A percentile compares a stretch with the other conserved stretches of the same genome.
phyloP scores from a whole-genome alignment of 1,139 yeast species.

The Suhomyces ambrosiae region DNA sequence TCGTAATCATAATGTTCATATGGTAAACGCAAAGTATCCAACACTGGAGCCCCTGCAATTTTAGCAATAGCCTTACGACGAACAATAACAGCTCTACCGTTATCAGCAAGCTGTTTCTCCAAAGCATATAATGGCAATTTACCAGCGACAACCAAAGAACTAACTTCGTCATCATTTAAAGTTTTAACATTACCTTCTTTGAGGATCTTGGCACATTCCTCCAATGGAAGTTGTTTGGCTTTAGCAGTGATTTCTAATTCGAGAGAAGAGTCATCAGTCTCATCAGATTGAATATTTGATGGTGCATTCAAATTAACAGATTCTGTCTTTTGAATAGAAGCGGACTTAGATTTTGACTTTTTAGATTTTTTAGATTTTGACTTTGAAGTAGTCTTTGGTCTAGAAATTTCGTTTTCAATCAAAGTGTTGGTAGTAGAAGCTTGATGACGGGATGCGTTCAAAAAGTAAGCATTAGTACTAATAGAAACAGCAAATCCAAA shows the following conservation, averaged over 20 bases:
- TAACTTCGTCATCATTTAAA: constrained; percentile 72
- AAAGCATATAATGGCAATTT: constrained; percentile 90
- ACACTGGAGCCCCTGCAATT: constrained; percentile 78
- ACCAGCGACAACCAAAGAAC: constrained; percentile 69
- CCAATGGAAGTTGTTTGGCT: constrained; percentile 44
- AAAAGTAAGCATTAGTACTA: constrained; percentile 78
- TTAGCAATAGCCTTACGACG: constrained; percentile 91
- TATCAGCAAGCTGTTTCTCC: constrained; percentile 87
- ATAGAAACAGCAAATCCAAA: constrained; percentile 75
- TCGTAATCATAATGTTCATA: constrained; percentile 85
- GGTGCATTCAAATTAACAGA: background rate
- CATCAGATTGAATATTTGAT: constrained; percentile 3
- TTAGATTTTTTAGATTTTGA: constrained; percentile 22
- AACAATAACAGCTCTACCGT: constrained; percentile 86
- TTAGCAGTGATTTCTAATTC: constrained; percentile 31
- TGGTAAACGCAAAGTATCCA: constrained; percentile 74
- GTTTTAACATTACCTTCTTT: constrained; percentile 73
- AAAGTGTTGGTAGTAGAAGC: constrained; percentile 44
- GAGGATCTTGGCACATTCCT: constrained; percentile 62
- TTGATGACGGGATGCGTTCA: constrained; percentile 73
- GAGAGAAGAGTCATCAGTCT: constrained; percentile 20
- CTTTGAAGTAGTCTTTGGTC: constrained; percentile 23
- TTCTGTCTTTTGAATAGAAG: constrained; percentile 3
- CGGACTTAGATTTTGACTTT: constrained; percentile 19
- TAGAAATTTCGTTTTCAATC: constrained; percentile 42